Base-by-base conservation (phyloP, 164 flowering plant genomes). In the Houttuynia cordata region DNA sequence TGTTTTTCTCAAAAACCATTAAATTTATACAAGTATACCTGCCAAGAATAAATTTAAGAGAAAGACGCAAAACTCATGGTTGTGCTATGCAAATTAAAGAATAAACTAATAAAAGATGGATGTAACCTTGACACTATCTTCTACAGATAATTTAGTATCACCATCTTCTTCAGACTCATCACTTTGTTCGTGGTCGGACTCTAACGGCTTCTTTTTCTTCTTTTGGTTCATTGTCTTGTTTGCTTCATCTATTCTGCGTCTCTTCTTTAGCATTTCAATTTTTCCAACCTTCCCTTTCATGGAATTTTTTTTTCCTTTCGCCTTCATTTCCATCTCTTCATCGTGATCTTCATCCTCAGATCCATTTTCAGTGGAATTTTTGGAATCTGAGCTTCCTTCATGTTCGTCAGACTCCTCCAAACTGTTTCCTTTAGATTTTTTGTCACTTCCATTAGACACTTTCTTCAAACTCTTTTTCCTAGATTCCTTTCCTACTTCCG, bases 51-150 rank as follows among this genome's bases (percentile, higher is more conserved):
- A 51, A 64, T 53, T 8, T 4, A 65, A 61, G 13, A 19, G 21
- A 50, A 50, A 18, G n/a, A 37, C 30, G 10, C 13, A 18, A 57
- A 57, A 37, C 6, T 34, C 22, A 25, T 0, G n/a, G 30, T 9
- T 5, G 8, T 10, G 24, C n/a, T 12, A 6, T 30, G 37, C 37
- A 30, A 30, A 30, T 30, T 30, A 30, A 30, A 30, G 37, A 30
- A 30, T 30, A 30, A 30, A 6, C 6, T 2, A 30, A 30, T 30
- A 30, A 30, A 2, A 30, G 6, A 30, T 30, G 4, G 6, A 30
- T 2, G 4, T 30, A 30, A 91, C 96, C 96, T 86, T 81, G 71
- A n/a, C n/a, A n/a, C n/a, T n/a, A 66, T 82, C 83, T 70, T 76
- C 90, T 49, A 73, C 74, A 62, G 96, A 82, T 61, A 87, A 79